phyloP scores from a whole-genome alignment of 768 basidiomycete species.

The Suillus bovinus region DNA sequence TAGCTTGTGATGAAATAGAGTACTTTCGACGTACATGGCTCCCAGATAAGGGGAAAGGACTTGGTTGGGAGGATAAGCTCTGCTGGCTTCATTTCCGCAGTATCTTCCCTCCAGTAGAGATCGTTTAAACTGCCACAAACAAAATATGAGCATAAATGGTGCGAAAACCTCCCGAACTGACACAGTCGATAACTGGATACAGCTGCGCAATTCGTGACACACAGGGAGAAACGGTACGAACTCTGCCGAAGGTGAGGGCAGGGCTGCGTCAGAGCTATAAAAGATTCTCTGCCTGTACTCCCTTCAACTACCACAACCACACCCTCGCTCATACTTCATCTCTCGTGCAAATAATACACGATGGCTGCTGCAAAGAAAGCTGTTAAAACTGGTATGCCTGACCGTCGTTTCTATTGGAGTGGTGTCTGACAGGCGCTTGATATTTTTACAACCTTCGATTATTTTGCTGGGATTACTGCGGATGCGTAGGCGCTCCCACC shows the following conservation, averaged over 20 bases:
- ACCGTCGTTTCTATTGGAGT: conserved; percentile 6
- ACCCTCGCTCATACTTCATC: conserved; percentile 7
- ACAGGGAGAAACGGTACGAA: conserved; percentile 16
- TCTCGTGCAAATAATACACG: conserved; percentile 10
- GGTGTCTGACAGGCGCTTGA: background rate
- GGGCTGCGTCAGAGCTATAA: conserved; percentile 25
- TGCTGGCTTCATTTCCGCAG: conserved; percentile 18
- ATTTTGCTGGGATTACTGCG: background rate
- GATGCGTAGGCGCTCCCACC: conserved; percentile 16
- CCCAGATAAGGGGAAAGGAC: conserved; percentile 25
- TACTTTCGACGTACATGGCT: conserved; percentile 7
- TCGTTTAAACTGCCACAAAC: conserved; percentile 8
- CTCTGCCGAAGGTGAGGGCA: conserved; percentile 30
- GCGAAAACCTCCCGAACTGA: conserved; percentile 13
- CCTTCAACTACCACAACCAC: background rate
- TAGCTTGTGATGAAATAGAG: background rate
- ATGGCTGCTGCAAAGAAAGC: conserved; percentile 26
- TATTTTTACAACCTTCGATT: background rate
- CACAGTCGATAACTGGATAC: background rate
- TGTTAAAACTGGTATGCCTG: conserved; percentile 24
- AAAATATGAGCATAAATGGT: conserved; percentile 4
- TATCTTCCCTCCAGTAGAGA: conserved; percentile 15
- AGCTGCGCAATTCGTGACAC: background rate
- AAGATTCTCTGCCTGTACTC: conserved; percentile 10
- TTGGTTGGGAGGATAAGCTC: conserved; percentile 23